Conservation (phyloP, 768 basidiomycete species). For the Leccinum boreale region DNA sequence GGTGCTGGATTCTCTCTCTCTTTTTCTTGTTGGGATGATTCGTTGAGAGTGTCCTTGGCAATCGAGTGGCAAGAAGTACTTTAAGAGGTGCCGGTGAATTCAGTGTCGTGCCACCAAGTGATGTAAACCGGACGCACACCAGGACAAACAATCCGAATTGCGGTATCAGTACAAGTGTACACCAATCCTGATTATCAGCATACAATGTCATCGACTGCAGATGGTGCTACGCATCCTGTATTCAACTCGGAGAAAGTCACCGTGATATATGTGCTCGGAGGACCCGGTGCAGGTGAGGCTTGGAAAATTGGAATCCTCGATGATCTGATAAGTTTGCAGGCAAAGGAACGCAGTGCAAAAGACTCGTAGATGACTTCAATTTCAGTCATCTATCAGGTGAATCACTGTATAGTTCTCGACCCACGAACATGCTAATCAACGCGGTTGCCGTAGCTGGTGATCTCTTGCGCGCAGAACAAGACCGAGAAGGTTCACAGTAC, state of each 20-base stretch:
- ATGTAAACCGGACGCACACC: background rate
- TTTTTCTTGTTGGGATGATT: background rate
- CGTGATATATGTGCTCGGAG: slow-evolving; percentile 94
- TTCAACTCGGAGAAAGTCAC: slow-evolving; percentile 75
- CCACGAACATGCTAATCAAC: slow-evolving; percentile 9
- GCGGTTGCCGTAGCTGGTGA: slow-evolving; percentile 72
- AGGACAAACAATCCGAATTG: background rate
- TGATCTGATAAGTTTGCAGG: slow-evolving; percentile 44
- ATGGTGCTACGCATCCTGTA: slow-evolving; percentile 6
- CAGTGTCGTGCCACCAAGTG: background rate
- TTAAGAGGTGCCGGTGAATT: too few species aligned
- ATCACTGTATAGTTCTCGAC: slow-evolving; percentile 13
- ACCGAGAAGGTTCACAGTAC: slow-evolving; percentile 77
- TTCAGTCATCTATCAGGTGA: slow-evolving; percentile 94
- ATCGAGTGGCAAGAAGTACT: background rate
- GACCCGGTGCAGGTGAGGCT: slow-evolving; percentile 84
- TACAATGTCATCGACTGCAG: slow-evolving; percentile 15
- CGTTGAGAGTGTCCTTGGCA: background rate
- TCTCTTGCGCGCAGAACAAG: slow-evolving; percentile 91
- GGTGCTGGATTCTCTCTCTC: background rate
- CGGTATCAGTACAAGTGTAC: slow-evolving; percentile 5
- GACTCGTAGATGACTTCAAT: slow-evolving; percentile 77
- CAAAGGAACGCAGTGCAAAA: slow-evolving; percentile 92
- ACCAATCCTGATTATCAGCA: background rate
- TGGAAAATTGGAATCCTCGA: slow-evolving; percentile 2